Evolutionary conservation across 2,329 filamentous ascomycete species (phyloP).

Genomic region (Macrophomina phaseolina): DNA sequence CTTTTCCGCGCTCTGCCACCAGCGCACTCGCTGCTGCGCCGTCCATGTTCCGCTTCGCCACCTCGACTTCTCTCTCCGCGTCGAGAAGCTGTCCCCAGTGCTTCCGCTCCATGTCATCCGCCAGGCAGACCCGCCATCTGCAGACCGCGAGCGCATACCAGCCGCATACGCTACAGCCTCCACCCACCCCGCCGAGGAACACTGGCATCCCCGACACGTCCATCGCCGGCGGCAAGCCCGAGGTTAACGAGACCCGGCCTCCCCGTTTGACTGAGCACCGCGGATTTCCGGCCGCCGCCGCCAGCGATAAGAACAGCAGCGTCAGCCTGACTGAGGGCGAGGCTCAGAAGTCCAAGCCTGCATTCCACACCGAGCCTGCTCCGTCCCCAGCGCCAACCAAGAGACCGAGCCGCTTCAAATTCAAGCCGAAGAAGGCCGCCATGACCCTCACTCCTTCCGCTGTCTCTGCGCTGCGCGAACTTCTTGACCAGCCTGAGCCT

Average conservation of each 20-base stretch:
- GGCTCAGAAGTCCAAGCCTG: constrained; percentile 68
- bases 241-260: constrained; percentile 55
- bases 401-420: constrained; percentile 67
- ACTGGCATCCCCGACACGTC: constrained; percentile 65
- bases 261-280: constrained; percentile 46
- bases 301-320: constrained; percentile 31
- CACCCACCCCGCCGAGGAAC: constrained; percentile 64
- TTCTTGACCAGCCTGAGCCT: constrained; percentile 84
- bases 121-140: constrained; percentile 51
- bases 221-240: constrained; percentile 59
- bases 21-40: constrained; percentile 15
- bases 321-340: constrained; percentile 65
- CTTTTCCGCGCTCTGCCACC: constrained; percentile 16
- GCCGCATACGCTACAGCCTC: constrained; percentile 62
- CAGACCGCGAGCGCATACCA: constrained; percentile 70
- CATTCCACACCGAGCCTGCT: constrained; percentile 8
- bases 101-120: constrained; percentile 53
- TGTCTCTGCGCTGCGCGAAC: constrained; percentile 74
- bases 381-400: constrained; percentile 37
- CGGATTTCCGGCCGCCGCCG: constrained; percentile 27
- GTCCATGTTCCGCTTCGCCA: constrained; percentile 29
- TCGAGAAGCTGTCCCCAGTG: constrained; percentile 50
- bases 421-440: constrained; percentile 85
- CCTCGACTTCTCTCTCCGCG: constrained; percentile 33
- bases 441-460: constrained; percentile 84